Evolutionary conservation across 208 protist genomes (phyloP).

Genomic region (Wallacemonas sp.): DNA sequence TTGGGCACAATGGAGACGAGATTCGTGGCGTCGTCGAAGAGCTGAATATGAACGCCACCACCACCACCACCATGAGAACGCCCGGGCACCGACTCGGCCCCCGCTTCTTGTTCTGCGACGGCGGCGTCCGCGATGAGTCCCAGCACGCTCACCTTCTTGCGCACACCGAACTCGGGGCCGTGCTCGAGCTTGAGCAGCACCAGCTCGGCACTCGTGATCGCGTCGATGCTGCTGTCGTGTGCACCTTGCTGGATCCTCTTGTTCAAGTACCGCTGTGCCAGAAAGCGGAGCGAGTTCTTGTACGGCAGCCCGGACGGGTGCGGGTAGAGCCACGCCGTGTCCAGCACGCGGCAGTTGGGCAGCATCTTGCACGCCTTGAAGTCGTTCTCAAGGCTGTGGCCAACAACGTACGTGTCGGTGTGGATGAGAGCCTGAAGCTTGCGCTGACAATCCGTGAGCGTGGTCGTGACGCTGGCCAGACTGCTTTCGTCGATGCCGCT

Average conservation of each 20-base stretch:
- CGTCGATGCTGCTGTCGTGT: constrained; percentile 90
- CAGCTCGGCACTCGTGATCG: constrained; percentile 75
- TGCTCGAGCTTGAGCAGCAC: constrained; percentile 80
- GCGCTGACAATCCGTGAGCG: constrained; percentile 71
- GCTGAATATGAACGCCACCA: constrained; percentile 34
- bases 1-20: constrained; percentile 32
- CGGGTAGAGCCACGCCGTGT: constrained; percentile 91
- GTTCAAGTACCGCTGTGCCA: constrained; percentile 81
- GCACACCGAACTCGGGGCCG: constrained; percentile 75
- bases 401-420: constrained; percentile 86
- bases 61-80: too few relatives aligned
- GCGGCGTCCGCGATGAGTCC: constrained; percentile 43
- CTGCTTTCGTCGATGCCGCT: constrained; percentile 88
- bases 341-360: constrained; percentile 84
- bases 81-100: neutral
- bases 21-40: constrained; percentile 67
- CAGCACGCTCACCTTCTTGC: constrained; percentile 59
- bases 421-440: constrained; percentile 58
- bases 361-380: constrained; percentile 85
- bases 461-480: constrained; percentile 67
- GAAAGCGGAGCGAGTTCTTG: constrained; percentile 83
- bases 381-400: constrained; percentile 95
- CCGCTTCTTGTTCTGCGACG: neutral
- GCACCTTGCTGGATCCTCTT: constrained; percentile 80
- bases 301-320: constrained; percentile 79